These are phyloP conservation scores for Botryobasidium botryosum DNA, from an alignment of 768 basidiomycete species.

Conservation along the genomic window DNA sequence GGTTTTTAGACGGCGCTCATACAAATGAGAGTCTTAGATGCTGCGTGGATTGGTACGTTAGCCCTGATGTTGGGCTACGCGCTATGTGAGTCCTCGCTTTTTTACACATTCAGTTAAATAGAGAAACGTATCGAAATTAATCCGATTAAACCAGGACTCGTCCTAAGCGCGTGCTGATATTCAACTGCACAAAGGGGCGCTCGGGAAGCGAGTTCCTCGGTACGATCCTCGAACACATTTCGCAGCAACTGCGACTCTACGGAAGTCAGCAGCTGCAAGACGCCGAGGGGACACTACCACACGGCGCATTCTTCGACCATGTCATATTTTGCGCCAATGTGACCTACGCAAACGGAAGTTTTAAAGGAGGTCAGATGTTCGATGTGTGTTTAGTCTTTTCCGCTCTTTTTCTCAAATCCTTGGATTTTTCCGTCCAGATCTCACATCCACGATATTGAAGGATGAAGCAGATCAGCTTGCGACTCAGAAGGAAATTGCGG, in stretches of 20 bases:
- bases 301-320: conserved; percentile 48
- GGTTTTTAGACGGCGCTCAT: conserved; percentile 95
- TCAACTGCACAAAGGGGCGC: conserved; percentile 89
- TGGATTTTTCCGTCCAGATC: conserved; percentile 32
- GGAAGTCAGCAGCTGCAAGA: conserved; percentile 20
- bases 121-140: background rate
- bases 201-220: conserved; percentile 58
- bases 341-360: conserved; percentile 77
- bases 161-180: conserved; percentile 48
- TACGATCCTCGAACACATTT: conserved; percentile 36
- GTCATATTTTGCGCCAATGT: conserved; percentile 95
- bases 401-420: background rate
- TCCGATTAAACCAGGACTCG: background rate
- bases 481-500: conserved; percentile 58
- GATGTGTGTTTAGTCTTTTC: background rate
- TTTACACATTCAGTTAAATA: conserved; percentile 8
- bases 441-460: conserved; percentile 54
- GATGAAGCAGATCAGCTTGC: conserved; percentile 46
- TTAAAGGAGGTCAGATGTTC: conserved; percentile 60
- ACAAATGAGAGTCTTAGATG: conserved; percentile 78
- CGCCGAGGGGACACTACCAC: too few species aligned
- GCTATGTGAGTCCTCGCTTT: too few species aligned
- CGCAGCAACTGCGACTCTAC: conserved; percentile 25
- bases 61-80: conserved; percentile 33
- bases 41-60: conserved; percentile 79